Percentiles rank a stretch among this genome's conserved stretches.
Evolutionary conservation across 2,329 filamentous ascomycete genomes (phyloP).

Genomic region (Tolypocladium cylindrosporum): DNA sequence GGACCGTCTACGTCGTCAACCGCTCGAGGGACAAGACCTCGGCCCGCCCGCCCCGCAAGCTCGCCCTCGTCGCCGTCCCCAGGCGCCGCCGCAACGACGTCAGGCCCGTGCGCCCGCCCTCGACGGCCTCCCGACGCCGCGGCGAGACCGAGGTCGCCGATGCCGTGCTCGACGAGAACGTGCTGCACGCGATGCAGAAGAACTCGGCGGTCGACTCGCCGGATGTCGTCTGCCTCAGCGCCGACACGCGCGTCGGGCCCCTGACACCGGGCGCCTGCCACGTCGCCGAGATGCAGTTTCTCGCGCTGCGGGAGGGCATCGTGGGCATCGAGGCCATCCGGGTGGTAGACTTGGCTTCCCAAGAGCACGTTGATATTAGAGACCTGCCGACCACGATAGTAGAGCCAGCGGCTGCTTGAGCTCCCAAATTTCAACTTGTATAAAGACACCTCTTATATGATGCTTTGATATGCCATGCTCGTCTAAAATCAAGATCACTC

Average conservation of each 20-base stretch:
- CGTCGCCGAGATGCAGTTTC: slow-evolving; percentile 61
- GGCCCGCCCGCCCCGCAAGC: slow-evolving; percentile 46
- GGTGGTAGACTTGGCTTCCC: slow-evolving; percentile 61
- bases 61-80: slow-evolving; percentile 60
- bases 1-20: slow-evolving; percentile 70
- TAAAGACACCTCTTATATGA: not conserved
- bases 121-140: slow-evolving; percentile 29
- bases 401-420: slow-evolving; percentile 19
- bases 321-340: slow-evolving; percentile 62
- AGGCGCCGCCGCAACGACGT: slow-evolving; percentile 50
- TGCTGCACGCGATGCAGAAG: slow-evolving; percentile 62
- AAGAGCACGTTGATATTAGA: slow-evolving; percentile 68
- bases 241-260: slow-evolving; percentile 64
- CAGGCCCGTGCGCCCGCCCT: slow-evolving; percentile 42
- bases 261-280: slow-evolving; percentile 64
- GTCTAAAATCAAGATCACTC: not conserved
- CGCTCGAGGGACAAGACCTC: slow-evolving; percentile 37
- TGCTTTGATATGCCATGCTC: not conserved
- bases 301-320: slow-evolving; percentile 57
- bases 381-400: slow-evolving; percentile 63
- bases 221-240: slow-evolving; percentile 65
- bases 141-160: slow-evolving; percentile 42
- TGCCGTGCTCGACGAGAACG: slow-evolving; percentile 61
- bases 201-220: slow-evolving; percentile 52
- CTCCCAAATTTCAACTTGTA: too few relatives aligned